Base-by-base conservation (phyloP, 345 rosid species). In the Melaleuca quinquenervia region DNA sequence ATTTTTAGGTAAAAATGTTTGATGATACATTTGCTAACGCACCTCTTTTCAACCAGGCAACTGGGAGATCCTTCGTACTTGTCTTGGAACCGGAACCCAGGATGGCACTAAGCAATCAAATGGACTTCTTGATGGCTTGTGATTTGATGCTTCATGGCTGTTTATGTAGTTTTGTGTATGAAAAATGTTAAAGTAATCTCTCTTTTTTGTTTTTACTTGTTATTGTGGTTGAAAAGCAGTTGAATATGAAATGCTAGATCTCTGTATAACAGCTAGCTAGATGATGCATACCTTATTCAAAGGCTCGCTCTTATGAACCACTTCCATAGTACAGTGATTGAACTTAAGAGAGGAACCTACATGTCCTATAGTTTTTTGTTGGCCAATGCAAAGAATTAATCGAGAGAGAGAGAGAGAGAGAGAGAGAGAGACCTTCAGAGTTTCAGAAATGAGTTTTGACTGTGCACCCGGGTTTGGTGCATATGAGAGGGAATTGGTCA, bases 41-140 rank as follows among this genome's bases (percentile, higher is more conserved):
- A 7, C 45, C 24, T 62, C 36, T 87, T 84, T 84, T 44, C 83
- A 78, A 84, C 83, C 94, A 97, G 99, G 95, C 98, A 93, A 82
- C 96, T 95, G 74, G 98, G 98, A 87, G 99, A 97, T 91, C 99
- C 99, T 27, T 90, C 99, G 6, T 96, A 96, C 88, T 87, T 97
- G 89, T 95, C 98, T n/a, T 97, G 99, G 99, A 96, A 96, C 91
- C 94, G 96, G 89, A 92, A 87, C 85, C 98, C 99, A 3, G 94
- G 96, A 45, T 96, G 95, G 78, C 88, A 87, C 58, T 93, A 88
- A 89, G 89, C 87, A 83, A 87, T 75, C 51, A 36, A 60, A 55
- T 27, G 64, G 41, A 86, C 20, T 22, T 50, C 13, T 55, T 56
- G 44, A 50, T 52, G 44, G 41, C 55, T 8, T 50, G 55, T 50